These are phyloP conservation scores for Phytophthora kernoviae DNA, from an alignment of 352 stramenopile genomes.

Conservation along the genomic window DNA sequence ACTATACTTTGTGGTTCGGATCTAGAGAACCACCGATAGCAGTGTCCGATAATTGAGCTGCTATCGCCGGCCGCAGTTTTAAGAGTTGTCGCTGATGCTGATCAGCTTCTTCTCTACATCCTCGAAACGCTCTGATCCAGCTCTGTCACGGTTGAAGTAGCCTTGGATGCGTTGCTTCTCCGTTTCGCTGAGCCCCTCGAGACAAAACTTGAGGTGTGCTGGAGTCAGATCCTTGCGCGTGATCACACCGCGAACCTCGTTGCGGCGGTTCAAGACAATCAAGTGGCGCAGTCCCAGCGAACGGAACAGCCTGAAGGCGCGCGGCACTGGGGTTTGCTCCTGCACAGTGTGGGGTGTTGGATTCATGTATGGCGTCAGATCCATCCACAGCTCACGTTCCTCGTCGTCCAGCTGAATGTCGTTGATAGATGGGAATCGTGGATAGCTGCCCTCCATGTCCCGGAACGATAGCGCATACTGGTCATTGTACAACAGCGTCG, in stretches of 20 bases:
- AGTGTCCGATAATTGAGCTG: constrained; percentile 13
- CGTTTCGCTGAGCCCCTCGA: constrained; percentile 75
- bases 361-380: constrained; percentile 98
- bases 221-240: constrained; percentile 88
- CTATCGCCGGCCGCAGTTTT: constrained; percentile 36
- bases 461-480: constrained; percentile 86
- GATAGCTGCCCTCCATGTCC: constrained; percentile 83
- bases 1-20: not conserved
- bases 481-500: constrained; percentile 85
- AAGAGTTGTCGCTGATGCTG: constrained; percentile 87
- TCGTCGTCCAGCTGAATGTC: constrained; percentile 93
- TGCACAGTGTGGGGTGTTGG: constrained; percentile 96
- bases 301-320: constrained; percentile 97
- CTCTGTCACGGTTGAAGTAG: constrained; percentile 81
- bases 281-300: constrained; percentile 97
- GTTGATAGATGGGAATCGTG: constrained; percentile 77
- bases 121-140: constrained; percentile 73
- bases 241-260: constrained; percentile 89
- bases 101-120: constrained; percentile 85
- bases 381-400: constrained; percentile 88
- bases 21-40: constrained; percentile 21
- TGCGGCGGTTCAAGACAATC: constrained; percentile 89
- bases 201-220: constrained; percentile 79
- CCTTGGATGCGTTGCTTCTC: constrained; percentile 86
- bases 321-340: constrained; percentile 92